A percentile compares a stretch with the other conserved stretches of the same genome.
phyloP scores from a whole-genome alignment of 768 basidiomycete species.

The Vararia minispora region DNA sequence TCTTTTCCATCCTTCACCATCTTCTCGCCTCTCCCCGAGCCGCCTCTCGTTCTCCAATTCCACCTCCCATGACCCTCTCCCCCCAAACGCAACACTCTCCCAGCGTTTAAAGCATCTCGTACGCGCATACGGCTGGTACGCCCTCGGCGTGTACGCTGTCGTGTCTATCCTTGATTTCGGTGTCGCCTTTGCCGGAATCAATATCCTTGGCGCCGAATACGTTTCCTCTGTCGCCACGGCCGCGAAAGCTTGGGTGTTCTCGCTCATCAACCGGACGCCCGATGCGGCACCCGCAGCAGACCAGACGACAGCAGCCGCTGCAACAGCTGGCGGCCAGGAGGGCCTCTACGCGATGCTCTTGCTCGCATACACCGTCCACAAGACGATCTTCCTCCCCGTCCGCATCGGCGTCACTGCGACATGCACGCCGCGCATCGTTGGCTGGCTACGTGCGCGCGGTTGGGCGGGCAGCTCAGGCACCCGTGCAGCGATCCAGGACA shows the following conservation, averaged over 20 bases:
- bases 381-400: constrained; percentile 83
- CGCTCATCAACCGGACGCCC: constrained; percentile 39
- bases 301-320: constrained; percentile 27
- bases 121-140: constrained; percentile 93
- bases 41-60: constrained; percentile 29
- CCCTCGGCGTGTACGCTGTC: constrained; percentile 78
- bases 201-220: constrained; percentile 82
- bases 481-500: constrained; percentile 42
- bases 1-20: constrained; percentile 38
- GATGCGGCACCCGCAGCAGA: constrained; percentile 62
- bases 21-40: constrained; percentile 34
- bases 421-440: constrained; percentile 76
- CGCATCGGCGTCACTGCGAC: constrained; percentile 83
- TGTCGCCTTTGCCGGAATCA: constrained; percentile 75
- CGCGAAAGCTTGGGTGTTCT: constrained; percentile 37
- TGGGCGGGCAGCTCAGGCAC: constrained; percentile 75
- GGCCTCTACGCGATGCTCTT: constrained; percentile 87
- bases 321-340: constrained; percentile 38
- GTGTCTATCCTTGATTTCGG: constrained; percentile 72
- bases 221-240: constrained; percentile 58
- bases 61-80: constrained; percentile 23
- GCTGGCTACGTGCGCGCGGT: constrained; percentile 69
- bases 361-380: constrained; percentile 92
- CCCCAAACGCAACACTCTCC: constrained; percentile 45
- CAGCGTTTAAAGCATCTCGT: constrained; percentile 73